Conservation (phyloP, 78 protist genomes). For the Dictyostelium firmibasis region DNA sequence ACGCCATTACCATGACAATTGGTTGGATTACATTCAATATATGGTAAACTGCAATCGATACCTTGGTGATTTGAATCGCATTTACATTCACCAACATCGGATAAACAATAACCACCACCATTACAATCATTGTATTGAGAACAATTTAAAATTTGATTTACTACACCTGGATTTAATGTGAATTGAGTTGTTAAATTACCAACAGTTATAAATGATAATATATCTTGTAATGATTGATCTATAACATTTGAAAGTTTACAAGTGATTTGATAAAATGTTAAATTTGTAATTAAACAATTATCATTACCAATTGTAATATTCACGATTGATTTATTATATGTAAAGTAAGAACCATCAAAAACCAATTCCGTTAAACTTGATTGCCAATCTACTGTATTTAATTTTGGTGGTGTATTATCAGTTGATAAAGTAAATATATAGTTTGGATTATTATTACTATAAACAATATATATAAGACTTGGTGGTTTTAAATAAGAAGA, state of each 20-base stretch:
- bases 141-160: not conserved
- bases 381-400: not conserved
- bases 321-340: not conserved
- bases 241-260: not conserved
- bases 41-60: not conserved
- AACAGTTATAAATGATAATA: not conserved
- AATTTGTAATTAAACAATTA: not conserved
- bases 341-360: not conserved
- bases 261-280: not conserved
- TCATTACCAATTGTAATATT: not conserved
- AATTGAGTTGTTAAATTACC: not conserved
- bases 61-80: not conserved
- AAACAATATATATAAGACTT: not conserved
- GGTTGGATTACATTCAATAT: not conserved
- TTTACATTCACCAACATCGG: not conserved
- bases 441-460: not conserved
- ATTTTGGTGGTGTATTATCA: not conserved
- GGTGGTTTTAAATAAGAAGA: not conserved
- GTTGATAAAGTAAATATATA: not conserved
- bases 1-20: not conserved
- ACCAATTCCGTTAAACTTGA: not conserved
- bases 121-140: not conserved
- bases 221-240: not conserved
- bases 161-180: not conserved
- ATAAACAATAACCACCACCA: not conserved